A percentile compares a stretch with the other conserved stretches of the same genome.
phyloP scores from a whole-genome alignment of 805 yeast genomes.

The Wickerhamiella nectarea region DNA sequence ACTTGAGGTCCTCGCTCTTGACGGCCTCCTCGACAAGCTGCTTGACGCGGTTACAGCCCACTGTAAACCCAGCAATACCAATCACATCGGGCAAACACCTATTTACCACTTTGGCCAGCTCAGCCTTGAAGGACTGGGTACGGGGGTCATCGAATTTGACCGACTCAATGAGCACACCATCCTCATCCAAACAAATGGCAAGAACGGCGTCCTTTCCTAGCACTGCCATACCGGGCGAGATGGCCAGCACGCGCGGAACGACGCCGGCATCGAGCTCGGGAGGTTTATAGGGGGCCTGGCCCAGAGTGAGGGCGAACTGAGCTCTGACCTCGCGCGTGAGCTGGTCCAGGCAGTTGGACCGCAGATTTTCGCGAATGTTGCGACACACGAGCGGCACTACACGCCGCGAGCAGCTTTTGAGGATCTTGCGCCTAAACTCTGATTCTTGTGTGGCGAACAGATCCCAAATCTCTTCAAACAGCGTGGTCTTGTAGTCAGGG shows the following conservation, averaged over 20 bases:
- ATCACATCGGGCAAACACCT: constrained; percentile 75
- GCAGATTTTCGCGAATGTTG: constrained; percentile 70
- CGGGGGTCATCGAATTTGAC: constrained; percentile 68
- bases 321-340: constrained; percentile 59
- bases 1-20: constrained; percentile 35
- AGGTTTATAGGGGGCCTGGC: constrained; percentile 90
- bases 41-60: constrained; percentile 46
- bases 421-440: constrained; percentile 49
- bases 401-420: constrained; percentile 53
- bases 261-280: constrained; percentile 65
- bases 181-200: constrained; percentile 65
- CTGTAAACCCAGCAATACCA: constrained; percentile 81
- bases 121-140: constrained; percentile 48
- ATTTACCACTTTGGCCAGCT: constrained; percentile 45
- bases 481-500: constrained; percentile 31
- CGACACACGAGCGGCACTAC: constrained; percentile 53
- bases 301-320: constrained; percentile 54
- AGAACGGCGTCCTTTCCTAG: constrained; percentile 71
- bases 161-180: constrained; percentile 63
- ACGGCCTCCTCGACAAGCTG: constrained; percentile 41
- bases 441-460: constrained; percentile 57
- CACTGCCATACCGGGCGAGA: constrained; percentile 79
- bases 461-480: constrained; percentile 28
- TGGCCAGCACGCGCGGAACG: constrained; percentile 66
- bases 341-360: constrained; percentile 59